Evolutionary conservation across 192 early-diverging fungal species (phyloP).

Genomic region (Podila minutissima): DNA sequence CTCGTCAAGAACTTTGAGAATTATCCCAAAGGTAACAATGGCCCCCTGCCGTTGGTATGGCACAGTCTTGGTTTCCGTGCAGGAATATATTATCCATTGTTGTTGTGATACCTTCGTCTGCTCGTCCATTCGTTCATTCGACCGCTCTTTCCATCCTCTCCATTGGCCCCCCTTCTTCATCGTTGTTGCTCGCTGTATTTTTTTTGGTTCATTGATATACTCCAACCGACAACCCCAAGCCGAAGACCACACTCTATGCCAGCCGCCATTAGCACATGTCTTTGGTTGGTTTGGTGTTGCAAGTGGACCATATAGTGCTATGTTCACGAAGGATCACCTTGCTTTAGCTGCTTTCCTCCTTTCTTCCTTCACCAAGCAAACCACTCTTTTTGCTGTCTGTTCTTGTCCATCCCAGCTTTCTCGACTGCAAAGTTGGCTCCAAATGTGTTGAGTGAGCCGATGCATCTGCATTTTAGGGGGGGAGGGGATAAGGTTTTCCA

Average conservation of each 20-base stretch:
- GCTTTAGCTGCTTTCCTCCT: not conserved
- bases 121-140: no score
- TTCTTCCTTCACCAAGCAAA: not conserved
- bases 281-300: not conserved
- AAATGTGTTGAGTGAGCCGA: no score
- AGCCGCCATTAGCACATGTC: not conserved
- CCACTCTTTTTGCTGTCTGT: not conserved
- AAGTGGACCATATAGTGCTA: no score
- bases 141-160: no score
- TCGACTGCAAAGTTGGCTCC: not conserved
- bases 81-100: no score
- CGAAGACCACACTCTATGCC: not conserved
- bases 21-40: constrained; percentile 46
- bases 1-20: constrained; percentile 53
- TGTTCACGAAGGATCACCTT: no score
- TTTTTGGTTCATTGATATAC: not conserved
- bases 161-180: no score
- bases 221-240: not conserved
- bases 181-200: not conserved
- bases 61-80: no score
- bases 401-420: not conserved
- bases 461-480: no score
- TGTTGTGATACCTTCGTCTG: no score
- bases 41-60: no score
- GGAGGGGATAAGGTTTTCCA: no score